Conservation (phyloP, 1,284 basidiomycete genomes). For the Ustilago tritici region DNA sequence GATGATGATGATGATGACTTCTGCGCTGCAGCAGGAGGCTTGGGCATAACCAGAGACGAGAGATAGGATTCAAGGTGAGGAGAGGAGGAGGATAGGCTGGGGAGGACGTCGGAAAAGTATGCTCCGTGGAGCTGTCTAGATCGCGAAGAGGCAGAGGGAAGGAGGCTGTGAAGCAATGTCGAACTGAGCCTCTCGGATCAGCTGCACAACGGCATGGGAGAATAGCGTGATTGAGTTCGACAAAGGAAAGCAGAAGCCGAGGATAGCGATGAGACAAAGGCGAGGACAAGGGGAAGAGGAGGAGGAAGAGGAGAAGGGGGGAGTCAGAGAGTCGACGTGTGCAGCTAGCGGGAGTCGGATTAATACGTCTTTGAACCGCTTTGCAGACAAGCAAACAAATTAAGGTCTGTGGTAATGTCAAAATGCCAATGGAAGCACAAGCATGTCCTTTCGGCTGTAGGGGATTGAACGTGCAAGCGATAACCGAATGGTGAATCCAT, state of each 20-base stretch:
- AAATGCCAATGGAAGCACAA: neutral
- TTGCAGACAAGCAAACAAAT: neutral
- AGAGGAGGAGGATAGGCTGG: neutral
- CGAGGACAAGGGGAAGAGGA: neutral
- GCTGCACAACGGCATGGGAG: constrained; percentile 11
- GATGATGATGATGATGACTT: constrained; percentile 13
- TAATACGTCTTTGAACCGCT: neutral
- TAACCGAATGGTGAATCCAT: neutral
- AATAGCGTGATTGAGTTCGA: neutral
- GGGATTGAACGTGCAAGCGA: constrained; percentile 6
- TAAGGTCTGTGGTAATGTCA: neutral
- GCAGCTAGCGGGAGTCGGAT: neutral
- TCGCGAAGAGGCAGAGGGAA: neutral
- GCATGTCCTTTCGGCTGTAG: constrained; percentile 7
- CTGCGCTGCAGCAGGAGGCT: constrained; percentile 19
- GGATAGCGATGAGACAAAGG: constrained; percentile 1
- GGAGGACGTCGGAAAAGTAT: neutral
- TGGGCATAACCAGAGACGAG: constrained; percentile 25
- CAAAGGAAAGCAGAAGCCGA: neutral
- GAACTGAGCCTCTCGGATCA: constrained; percentile 8
- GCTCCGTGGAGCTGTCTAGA: constrained; percentile 6
- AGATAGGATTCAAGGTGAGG: neutral
- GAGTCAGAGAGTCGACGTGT: neutral
- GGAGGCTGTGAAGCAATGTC: constrained; percentile 1
- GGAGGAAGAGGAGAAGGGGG: neutral